Evolutionary conservation across 106 monocot species (phyloP).

Genomic region (Gastrodia elata): DNA sequence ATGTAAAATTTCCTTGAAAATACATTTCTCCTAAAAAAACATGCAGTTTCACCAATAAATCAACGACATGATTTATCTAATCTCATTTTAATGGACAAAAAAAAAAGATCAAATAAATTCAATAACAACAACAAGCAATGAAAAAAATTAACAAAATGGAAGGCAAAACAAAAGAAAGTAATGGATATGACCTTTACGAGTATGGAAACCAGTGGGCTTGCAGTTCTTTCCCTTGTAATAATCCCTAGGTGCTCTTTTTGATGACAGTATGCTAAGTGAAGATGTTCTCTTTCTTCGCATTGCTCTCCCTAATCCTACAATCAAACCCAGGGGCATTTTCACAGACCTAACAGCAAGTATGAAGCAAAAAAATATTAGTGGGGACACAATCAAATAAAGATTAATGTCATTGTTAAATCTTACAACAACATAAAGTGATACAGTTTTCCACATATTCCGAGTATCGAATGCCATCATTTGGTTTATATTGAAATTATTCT

Average conservation of each 20-base stretch:
- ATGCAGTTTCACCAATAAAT: neutral
- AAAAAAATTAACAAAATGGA: neutral
- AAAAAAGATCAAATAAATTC: neutral
- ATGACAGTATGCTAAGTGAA: constrained; percentile 46
- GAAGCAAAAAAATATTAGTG: too few relatives aligned
- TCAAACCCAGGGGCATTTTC: constrained; percentile 72
- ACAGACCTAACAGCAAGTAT: neutral
- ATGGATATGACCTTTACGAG: constrained; percentile 50
- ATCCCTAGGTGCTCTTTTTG: constrained; percentile 55
- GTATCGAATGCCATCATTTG: too few relatives aligned
- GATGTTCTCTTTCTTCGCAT: constrained; percentile 77
- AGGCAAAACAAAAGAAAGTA: neutral
- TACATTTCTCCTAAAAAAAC: neutral
- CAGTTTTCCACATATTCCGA: too few relatives aligned
- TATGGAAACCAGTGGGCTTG: constrained; percentile 93
- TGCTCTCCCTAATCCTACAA: constrained; percentile 51
- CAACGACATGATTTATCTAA: neutral
- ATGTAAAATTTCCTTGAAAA: neutral
- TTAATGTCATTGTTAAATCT: too few relatives aligned
- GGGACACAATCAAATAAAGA: too few relatives aligned
- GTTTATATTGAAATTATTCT: too few relatives aligned
- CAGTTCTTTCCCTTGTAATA: constrained; percentile 93
- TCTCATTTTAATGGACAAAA: neutral
- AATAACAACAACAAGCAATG: neutral
- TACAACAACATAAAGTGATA: too few relatives aligned